Base-by-base conservation (phyloP, 2,329 filamentous ascomycete species). In the Pseudogymnoascus sp. region DNA sequence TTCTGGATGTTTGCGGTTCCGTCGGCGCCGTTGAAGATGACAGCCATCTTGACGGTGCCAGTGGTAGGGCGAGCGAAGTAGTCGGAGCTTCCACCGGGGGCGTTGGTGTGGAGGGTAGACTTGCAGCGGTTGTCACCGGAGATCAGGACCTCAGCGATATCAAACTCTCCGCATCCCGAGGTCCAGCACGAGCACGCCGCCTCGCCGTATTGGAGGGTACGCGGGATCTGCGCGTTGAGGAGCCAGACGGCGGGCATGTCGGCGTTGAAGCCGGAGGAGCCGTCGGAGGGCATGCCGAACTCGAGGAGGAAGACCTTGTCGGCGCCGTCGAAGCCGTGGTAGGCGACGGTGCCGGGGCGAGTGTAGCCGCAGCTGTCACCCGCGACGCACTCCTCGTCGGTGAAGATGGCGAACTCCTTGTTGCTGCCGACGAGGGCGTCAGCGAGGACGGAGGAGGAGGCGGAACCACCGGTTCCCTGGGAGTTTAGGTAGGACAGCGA, bases 181-280 rank as follows among this genome's bases (percentile, higher is more conserved):
- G 74, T 91, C 88, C 88, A 91, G 78, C 89, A 92, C 62, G 83
- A 88, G 78, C 89, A 92, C 2, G 75, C 72, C 6, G 75, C 71
- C 57, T 76, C 74, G 64, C 79, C 79, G 75, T 91, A 91, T 72
- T 91, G 88, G 4, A 81, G 76, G 4, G 86, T 85, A 63, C 85
- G 84, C 25, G 88, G 84, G 64, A 92, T 89, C 63, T 83, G 79
- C 16, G 83, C 85, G 74, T 92, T 92, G 63, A 92, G 81, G 58
- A 87, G 76, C 89, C 89, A 92, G 72, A 87, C 80, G 41, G 88
- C 85, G 7, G 89, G 88, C 80, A 88, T 88, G 73, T 91, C 84
- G 41, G 71, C 76, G 69, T 85, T 81, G 67, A 77, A 77, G 61
- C 76, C 76, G n/a, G 71, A 74, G 59, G 76, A 70, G 63, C 80